A percentile compares a stretch with the other conserved stretches of the same genome.
phyloP scores from a whole-genome alignment of 1,284 basidiomycete genomes.

The Melampsora americana region DNA sequence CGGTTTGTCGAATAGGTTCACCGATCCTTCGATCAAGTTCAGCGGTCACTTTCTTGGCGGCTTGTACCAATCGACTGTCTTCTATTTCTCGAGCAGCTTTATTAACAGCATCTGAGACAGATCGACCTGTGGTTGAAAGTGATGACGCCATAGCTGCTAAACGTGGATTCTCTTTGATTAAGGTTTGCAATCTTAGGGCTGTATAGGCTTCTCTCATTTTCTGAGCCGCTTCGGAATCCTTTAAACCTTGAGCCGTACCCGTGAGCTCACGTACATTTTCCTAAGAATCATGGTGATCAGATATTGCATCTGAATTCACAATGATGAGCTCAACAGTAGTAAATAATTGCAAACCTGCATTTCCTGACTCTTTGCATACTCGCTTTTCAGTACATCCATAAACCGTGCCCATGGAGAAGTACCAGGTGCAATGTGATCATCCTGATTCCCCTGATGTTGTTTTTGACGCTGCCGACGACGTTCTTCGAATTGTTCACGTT shows the following conservation, averaged over 20 bases:
- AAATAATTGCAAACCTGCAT: conserved; percentile 29
- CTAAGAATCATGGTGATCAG: background rate
- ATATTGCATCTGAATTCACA: background rate
- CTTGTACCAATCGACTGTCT: conserved; percentile 85
- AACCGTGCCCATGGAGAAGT: conserved; percentile 43
- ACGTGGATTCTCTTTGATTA: conserved; percentile 93
- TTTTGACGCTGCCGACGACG: conserved; percentile 21
- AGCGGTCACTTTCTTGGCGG: conserved; percentile 58
- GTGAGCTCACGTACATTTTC: conserved; percentile 44
- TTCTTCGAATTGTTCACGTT: conserved; percentile 11
- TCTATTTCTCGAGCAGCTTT: conserved; percentile 88
- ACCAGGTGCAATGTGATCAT: conserved; percentile 29
- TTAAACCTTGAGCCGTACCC: conserved; percentile 39
- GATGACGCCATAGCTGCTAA: conserved; percentile 87
- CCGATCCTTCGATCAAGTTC: conserved; percentile 57
- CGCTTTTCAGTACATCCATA: conserved; percentile 43
- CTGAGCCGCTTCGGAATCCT: conserved; percentile 42
- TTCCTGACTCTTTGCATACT: conserved; percentile 43
- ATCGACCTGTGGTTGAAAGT: conserved; percentile 79
- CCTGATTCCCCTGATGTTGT: conserved; percentile 18
- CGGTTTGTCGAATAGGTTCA: conserved; percentile 89
- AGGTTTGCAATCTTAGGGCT: conserved; percentile 69
- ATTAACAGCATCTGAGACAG: conserved; percentile 86
- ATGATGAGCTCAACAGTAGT: background rate
- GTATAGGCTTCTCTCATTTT: conserved; percentile 38